Conservation (phyloP, 257 asterid genomes). For the Capsicum pubescens region DNA sequence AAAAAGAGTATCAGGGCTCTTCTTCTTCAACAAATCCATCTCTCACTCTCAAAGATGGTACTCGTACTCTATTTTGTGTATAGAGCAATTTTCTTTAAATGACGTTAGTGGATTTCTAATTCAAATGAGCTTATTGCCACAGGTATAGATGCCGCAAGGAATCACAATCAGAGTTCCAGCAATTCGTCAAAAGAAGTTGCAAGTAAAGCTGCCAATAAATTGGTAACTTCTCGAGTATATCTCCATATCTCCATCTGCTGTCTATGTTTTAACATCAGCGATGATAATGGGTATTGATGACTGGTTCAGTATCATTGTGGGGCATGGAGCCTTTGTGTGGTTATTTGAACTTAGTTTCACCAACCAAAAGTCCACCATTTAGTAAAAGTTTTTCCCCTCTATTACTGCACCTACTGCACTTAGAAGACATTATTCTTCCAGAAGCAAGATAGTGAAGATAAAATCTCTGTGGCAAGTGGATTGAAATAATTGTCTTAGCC, state of each 20-base stretch:
- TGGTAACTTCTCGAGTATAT: slow-evolving; percentile 32
- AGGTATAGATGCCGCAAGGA: slow-evolving; percentile 38
- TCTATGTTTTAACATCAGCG: not conserved
- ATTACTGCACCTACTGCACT: not conserved
- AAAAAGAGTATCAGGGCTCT: slow-evolving; percentile 29
- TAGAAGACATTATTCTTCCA: not conserved
- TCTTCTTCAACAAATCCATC: slow-evolving; percentile 36
- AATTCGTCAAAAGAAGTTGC: slow-evolving; percentile 35
- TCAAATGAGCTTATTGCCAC: slow-evolving; percentile 24
- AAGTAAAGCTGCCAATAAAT: slow-evolving; percentile 30
- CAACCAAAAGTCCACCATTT: not conserved
- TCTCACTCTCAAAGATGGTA: slow-evolving; percentile 36
- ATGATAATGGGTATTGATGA: not conserved
- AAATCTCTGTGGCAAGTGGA: slow-evolving; percentile 18
- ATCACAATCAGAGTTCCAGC: slow-evolving; percentile 31
- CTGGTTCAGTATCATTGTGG: slow-evolving; percentile 16
- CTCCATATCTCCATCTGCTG: slow-evolving; percentile 19
- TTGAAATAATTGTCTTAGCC: not conserved
- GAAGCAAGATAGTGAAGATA: not conserved
- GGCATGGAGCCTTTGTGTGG: not conserved
- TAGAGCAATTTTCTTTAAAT: not conserved
- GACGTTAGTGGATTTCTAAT: slow-evolving; percentile 5
- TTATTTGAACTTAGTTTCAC: slow-evolving; percentile 23
- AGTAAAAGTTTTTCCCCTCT: not conserved
- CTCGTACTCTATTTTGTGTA: not conserved